phyloP scores from a whole-genome alignment of 768 basidiomycete genomes.

The Boletellus ananas region DNA sequence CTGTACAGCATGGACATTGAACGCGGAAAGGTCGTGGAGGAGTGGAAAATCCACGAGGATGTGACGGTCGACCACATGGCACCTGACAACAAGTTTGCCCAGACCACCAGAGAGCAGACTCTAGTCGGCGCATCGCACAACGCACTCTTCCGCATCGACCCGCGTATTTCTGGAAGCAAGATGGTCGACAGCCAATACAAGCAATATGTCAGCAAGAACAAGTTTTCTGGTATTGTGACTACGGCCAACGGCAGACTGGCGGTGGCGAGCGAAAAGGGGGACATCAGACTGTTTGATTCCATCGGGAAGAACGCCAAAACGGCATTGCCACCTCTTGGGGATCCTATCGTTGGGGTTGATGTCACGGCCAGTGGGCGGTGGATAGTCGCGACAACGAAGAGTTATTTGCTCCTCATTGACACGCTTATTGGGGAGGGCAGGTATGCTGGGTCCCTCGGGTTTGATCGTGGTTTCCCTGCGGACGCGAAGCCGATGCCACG shows the following conservation, averaged over 20 bases:
- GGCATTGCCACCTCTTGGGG: conserved; percentile 89
- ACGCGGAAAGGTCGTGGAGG: conserved; percentile 93
- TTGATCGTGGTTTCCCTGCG: conserved; percentile 95
- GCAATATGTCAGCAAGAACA: conserved; percentile 93
- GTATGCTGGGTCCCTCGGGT: conserved; percentile 79
- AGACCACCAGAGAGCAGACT: conserved; percentile 88
- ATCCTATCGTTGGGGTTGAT: conserved; percentile 93
- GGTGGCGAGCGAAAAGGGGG: conserved; percentile 94
- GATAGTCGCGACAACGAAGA: conserved; percentile 94
- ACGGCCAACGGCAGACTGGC: conserved; percentile 85
- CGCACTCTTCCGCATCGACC: conserved; percentile 96
- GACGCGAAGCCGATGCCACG: conserved; percentile 88
- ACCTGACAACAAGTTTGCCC: conserved; percentile 92
- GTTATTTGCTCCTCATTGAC: conserved; percentile 90
- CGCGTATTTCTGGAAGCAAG: conserved; percentile 87
- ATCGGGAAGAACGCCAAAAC: conserved; percentile 99
- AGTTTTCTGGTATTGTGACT: conserved; percentile 89
- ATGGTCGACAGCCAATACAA: conserved; percentile 94
- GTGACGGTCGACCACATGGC: conserved; percentile 85
- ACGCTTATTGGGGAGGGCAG: conserved; percentile 90
- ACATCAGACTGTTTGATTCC: conserved; percentile 90
- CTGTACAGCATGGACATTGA: conserved; percentile 91
- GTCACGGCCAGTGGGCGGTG: conserved; percentile 91
- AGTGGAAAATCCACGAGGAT: conserved; percentile 96
- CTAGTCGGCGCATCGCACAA: conserved; percentile 92